Percentiles rank a stretch among this genome's conserved stretches.
These are phyloP conservation scores for Dactylellina haptotyla DNA, from an alignment of 2,329 filamentous ascomycete species.

Conservation along the genomic window DNA sequence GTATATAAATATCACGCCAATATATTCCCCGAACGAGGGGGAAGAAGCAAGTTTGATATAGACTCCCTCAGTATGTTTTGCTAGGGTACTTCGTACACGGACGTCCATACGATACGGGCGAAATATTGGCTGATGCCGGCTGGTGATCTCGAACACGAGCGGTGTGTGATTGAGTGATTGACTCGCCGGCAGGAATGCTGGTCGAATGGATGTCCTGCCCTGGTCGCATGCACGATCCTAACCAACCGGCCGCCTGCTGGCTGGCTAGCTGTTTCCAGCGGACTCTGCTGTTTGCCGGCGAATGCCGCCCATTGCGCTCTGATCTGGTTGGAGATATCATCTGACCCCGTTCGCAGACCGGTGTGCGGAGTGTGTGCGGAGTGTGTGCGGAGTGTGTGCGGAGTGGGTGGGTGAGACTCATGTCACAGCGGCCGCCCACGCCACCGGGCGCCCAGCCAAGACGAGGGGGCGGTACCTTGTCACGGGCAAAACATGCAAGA, in stretches of 20 bases:
- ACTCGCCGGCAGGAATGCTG: slow-evolving; percentile 9
- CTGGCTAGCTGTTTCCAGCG: not conserved
- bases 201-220: slow-evolving; percentile 11
- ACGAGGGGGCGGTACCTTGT: not conserved
- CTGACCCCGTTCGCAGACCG: not conserved
- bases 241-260: slow-evolving; percentile 10
- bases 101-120: not conserved
- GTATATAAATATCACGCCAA: too few relatives aligned
- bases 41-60: too few relatives aligned
- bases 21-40: too few relatives aligned
- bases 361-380: not conserved
- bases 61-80: too few relatives aligned
- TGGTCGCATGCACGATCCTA: slow-evolving; percentile 48
- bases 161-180: too few relatives aligned
- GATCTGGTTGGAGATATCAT: not conserved
- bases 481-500: too few relatives aligned
- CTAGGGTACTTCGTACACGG: not conserved
- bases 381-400: not conserved
- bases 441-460: not conserved
- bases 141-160: slow-evolving; percentile 43
- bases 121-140: not conserved
- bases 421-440: slow-evolving; percentile 12
- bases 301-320: slow-evolving; percentile 6
- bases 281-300: not conserved
- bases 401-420: too few relatives aligned